These are phyloP conservation scores for Picea abies DNA, from an alignment of 83 land plant species.

Conservation along the genomic window DNA sequence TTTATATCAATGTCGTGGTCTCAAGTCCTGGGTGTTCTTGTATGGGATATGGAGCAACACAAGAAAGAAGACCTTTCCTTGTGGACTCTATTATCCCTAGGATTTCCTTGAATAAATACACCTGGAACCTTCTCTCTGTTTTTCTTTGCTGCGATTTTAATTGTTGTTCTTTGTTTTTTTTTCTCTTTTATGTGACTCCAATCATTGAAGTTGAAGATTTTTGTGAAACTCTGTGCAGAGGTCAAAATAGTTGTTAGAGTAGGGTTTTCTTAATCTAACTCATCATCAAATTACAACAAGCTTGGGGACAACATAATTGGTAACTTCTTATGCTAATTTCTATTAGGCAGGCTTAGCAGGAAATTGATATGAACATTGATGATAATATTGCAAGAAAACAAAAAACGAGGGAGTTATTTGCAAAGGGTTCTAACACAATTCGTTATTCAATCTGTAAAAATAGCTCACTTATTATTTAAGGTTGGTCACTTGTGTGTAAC, in stretches of 20 bases:
- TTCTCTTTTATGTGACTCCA: not conserved
- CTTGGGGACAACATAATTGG: not conserved
- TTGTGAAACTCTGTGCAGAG: too few relatives aligned
- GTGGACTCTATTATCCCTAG: slow-evolving; percentile 22
- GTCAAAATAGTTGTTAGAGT: too few relatives aligned
- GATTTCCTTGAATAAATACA: slow-evolving; percentile 19
- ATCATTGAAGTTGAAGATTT: not conserved
- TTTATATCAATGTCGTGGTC: too few relatives aligned
- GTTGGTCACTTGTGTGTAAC: not conserved
- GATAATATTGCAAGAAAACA: not conserved
- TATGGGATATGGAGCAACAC: slow-evolving; percentile 51
- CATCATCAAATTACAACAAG: too few relatives aligned
- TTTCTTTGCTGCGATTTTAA: not conserved
- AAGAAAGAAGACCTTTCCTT: slow-evolving; percentile 30
- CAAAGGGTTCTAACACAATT: not conserved
- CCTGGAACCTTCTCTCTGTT: slow-evolving; percentile 29
- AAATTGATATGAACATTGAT: too few relatives aligned
- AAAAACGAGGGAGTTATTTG: not conserved
- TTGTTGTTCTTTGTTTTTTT: too few relatives aligned
- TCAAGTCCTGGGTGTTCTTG: slow-evolving; percentile 75
- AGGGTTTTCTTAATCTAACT: too few relatives aligned
- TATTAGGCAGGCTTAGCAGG: too few relatives aligned
- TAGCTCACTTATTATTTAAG: not conserved
- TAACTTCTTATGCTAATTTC: too few relatives aligned
- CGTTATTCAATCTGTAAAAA: not conserved